Evolutionary conservation across 139 green algal species (phyloP).

Genomic region (Tetraselmis chui): DNA sequence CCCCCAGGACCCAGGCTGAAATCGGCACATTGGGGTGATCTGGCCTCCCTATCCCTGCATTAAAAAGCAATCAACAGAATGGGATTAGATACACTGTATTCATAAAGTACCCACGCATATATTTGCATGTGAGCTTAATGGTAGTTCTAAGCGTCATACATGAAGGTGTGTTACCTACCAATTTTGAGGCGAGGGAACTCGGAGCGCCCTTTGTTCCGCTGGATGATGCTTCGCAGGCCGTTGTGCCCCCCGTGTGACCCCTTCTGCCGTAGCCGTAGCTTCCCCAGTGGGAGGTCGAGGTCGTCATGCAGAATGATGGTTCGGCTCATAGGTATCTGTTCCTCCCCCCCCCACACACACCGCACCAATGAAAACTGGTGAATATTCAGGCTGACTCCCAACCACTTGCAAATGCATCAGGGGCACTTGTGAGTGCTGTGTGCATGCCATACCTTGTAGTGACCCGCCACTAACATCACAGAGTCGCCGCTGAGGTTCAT

Average conservation of each 20-base stretch:
- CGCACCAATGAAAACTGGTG: too few species aligned
- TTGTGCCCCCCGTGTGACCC: constrained; percentile 93
- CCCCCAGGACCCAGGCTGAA: constrained; percentile 56
- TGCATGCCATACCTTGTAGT: constrained; percentile 62
- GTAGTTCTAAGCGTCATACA: neutral
- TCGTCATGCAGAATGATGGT: constrained; percentile 85
- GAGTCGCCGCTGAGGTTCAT: constrained; percentile 86
- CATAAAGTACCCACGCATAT: neutral
- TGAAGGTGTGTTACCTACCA: constrained; percentile 25
- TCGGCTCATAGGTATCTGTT: constrained; percentile 21
- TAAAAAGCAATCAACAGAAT: neutral
- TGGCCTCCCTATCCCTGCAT: constrained; percentile 72
- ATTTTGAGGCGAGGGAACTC: constrained; percentile 71
- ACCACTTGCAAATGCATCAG: constrained; percentile 16
- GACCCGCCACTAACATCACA: constrained; percentile 57
- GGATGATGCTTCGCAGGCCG: constrained; percentile 80
- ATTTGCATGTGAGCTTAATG: neutral
- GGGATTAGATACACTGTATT: neutral
- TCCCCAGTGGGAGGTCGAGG: constrained; percentile 55
- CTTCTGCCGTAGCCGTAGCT: constrained; percentile 55
- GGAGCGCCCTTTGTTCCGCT: constrained; percentile 51
- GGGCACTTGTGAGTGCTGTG: constrained; percentile 1
- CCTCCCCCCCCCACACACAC: too few species aligned
- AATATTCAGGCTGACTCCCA: too few species aligned
- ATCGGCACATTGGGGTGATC: constrained; percentile 35